Base-by-base conservation (phyloP, 176 grass and related monocot genomes). In the Raddia distichophylla region DNA sequence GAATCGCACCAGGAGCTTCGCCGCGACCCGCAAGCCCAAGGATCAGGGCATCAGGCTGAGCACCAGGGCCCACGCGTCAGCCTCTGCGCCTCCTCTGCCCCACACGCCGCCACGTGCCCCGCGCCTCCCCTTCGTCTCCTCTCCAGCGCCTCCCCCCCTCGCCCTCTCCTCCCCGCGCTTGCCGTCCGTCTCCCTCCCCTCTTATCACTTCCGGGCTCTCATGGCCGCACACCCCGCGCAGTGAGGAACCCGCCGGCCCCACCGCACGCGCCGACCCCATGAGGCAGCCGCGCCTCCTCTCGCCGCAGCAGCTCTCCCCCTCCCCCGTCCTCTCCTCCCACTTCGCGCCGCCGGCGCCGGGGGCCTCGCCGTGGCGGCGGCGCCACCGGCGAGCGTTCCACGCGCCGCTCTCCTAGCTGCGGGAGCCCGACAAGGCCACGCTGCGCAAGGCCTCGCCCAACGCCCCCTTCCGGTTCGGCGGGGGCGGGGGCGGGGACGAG, bases 371-470 rank as follows among this genome's bases (percentile, higher is more conserved):
- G 5, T 80, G 89, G 75, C 78, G 63, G 54, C 70, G 84, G 48
- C 64, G 73, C 46, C 73, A 73, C 64, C 57, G 73, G 53, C 44
- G 75, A 52, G 46, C 81, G 42, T 67, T 89, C 86, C 73, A 83
- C 35, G 90, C 85, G 75, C 86, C 83, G 67, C 89, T 91, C 62
- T 95, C 86, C 13, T 95, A 93, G 58, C 87, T 95, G 52, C 74
- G 86, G 61, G 96, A 99, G 58, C 74, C 89, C 46, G 82, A 95
- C 82, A 99, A 95, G 91, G 54, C 71, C 81, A 90, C 91, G 80
- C 82, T 90, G 35, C 89, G 93, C 56, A 95, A 93, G 82, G 89
- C 96, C 33, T 93, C 96, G 57, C 80, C 86, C 63, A 91, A 95
- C 69, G 58, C 87, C 61, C 96, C 89, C 42, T 80, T 95, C 82